Percentiles rank a stretch among this genome's conserved stretches.
Conservation (phyloP, 1,284 basidiomycete species). For the Ceratobasidium sp. region DNA sequence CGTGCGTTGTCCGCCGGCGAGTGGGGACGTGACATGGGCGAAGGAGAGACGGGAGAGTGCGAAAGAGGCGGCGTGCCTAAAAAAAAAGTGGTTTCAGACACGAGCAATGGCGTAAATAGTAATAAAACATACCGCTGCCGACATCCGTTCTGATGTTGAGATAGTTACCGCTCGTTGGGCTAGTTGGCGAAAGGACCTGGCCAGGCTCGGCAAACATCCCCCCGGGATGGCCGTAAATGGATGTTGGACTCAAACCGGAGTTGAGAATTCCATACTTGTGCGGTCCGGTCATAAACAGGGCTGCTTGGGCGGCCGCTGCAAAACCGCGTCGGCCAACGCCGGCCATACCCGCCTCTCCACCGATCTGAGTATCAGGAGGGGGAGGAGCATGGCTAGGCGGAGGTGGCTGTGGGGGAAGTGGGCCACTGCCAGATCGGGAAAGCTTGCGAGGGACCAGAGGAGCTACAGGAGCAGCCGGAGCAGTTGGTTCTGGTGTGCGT, state of each 20-base stretch:
- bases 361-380: constrained; percentile 71
- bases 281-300: constrained; percentile 56
- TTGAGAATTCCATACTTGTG: constrained; percentile 1
- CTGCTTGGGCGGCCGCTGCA: constrained; percentile 76
- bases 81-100: constrained; percentile 34
- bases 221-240: constrained; percentile 24
- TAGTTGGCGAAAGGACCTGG: constrained; percentile 17
- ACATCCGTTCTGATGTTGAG: constrained; percentile 30
- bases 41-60: constrained; percentile 49
- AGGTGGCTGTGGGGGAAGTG: constrained; percentile 41
- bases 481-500: constrained; percentile 44
- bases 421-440: constrained; percentile 35
- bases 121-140: constrained; percentile 5
- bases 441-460: constrained; percentile 43
- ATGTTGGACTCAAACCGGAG: constrained; percentile 17
- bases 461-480: constrained; percentile 43
- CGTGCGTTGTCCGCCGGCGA: constrained; percentile 25
- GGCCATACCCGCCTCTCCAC: constrained; percentile 87
- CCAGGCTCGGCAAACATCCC: constrained; percentile 2
- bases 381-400: constrained; percentile 39
- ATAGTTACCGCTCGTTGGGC: constrained; percentile 8
- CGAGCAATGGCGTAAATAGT: not conserved
- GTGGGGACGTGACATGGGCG: constrained; percentile 46
- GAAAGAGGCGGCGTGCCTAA: constrained; percentile 51
- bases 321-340: constrained; percentile 87